phyloP scores from a whole-genome alignment of 2,329 filamentous ascomycete genomes.

The Delphinella strobiligena region DNA sequence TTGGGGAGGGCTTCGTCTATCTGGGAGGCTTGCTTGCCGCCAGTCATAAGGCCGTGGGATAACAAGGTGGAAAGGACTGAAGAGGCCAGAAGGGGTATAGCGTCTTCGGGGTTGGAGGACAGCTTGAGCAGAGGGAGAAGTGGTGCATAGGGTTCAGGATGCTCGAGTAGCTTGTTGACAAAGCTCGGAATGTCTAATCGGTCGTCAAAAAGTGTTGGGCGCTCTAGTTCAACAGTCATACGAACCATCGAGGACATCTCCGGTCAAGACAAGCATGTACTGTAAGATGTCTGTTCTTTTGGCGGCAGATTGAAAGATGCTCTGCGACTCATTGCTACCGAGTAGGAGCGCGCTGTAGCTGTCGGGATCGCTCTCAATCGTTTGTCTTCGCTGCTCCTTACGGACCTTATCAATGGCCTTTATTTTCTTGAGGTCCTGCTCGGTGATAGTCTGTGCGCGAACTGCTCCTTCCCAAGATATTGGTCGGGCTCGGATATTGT shows the following conservation, averaged over 20 bases:
- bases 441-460: slow-evolving; percentile 83
- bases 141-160: slow-evolving; percentile 59
- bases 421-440: slow-evolving; percentile 89
- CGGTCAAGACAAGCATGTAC: slow-evolving; percentile 82
- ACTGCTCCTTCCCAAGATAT: slow-evolving; percentile 98
- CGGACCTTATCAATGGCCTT: slow-evolving; percentile 93
- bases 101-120: slow-evolving; percentile 71
- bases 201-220: slow-evolving; percentile 12
- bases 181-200: slow-evolving; percentile 63
- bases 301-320: slow-evolving; percentile 73
- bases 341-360: slow-evolving; percentile 73
- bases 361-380: slow-evolving; percentile 65
- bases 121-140: slow-evolving; percentile 77
- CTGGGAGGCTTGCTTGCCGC: slow-evolving; percentile 46
- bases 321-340: slow-evolving; percentile 52
- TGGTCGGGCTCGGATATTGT: slow-evolving; percentile 89
- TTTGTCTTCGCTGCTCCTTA: slow-evolving; percentile 77
- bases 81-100: slow-evolving; percentile 80
- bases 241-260: slow-evolving; percentile 75
- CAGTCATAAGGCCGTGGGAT: slow-evolving; percentile 47
- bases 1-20: slow-evolving; percentile 68
- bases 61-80: slow-evolving; percentile 75
- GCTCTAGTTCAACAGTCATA: background rate
- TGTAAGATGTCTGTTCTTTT: slow-evolving; percentile 86
- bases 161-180: slow-evolving; percentile 61